These are phyloP conservation scores for Hanseniaspora singularis DNA, from an alignment of 805 yeast genomes.

Conservation along the genomic window DNA sequence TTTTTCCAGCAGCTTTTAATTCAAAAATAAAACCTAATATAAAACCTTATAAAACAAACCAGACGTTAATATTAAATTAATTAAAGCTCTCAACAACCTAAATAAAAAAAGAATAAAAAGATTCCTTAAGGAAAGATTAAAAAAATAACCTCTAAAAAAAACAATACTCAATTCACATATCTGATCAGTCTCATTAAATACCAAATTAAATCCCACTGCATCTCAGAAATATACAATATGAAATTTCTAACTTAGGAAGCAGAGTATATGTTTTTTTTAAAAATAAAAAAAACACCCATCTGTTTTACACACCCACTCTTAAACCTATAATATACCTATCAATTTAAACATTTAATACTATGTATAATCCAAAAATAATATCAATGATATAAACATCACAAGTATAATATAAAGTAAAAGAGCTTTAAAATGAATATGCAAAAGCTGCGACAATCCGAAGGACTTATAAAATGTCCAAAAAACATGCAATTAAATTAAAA, in stretches of 20 bases:
- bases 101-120: no score
- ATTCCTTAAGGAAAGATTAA: no score
- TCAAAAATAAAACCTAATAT: background rate
- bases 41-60: background rate
- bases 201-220: no score
- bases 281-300: background rate
- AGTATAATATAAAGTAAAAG: background rate
- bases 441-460: constrained; percentile 3
- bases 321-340: no score
- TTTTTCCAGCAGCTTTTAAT: constrained; percentile 12
- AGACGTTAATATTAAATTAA: no score
- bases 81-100: no score
- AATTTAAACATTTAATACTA: no score
- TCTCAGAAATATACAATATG: constrained; percentile 11
- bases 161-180: no score
- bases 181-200: no score
- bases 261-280: background rate
- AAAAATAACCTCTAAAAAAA: no score
- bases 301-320: background rate
- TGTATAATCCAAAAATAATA: background rate
- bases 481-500: background rate
- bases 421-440: background rate
- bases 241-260: constrained; percentile 11
- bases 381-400: background rate
- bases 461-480: constrained; percentile 1